These are phyloP conservation scores for Abrus pulchellus DNA, from an alignment of 306 rosid species.

Conservation along the genomic window DNA sequence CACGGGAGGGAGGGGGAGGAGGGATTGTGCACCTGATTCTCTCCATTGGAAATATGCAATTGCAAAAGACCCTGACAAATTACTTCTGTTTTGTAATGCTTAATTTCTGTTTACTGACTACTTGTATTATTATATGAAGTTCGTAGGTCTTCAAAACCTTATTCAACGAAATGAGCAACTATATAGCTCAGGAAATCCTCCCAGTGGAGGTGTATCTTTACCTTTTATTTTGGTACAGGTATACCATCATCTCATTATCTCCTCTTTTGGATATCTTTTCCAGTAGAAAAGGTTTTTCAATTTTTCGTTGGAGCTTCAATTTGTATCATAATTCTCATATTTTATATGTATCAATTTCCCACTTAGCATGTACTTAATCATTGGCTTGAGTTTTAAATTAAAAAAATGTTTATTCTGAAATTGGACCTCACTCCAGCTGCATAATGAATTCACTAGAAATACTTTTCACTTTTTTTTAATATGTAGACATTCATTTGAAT, in stretches of 20 bases:
- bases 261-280: constrained; percentile 6
- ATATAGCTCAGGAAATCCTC: constrained; percentile 85
- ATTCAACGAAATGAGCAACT: constrained; percentile 89
- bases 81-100: not conserved
- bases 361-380: constrained; percentile 21
- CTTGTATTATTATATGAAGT: constrained; percentile 61
- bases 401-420: not conserved
- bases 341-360: constrained; percentile 11
- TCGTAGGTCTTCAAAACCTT: constrained; percentile 89
- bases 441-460: not conserved
- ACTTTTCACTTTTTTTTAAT: not conserved
- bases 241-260: constrained; percentile 48
- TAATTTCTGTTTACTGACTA: constrained; percentile 50
- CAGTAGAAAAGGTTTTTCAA: constrained; percentile 27
- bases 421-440: constrained; percentile 3
- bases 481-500: not conserved
- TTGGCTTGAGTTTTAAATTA: constrained; percentile 16
- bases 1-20: not conserved
- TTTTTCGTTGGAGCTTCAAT: constrained; percentile 33
- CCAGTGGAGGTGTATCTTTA: constrained; percentile 93
- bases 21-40: not conserved
- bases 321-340: not conserved
- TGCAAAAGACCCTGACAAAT: constrained; percentile 13
- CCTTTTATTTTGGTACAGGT: constrained; percentile 98
- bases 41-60: constrained; percentile 37